A percentile compares a stretch with the other conserved stretches of the same genome.
Conservation (phyloP, 192 early-diverging fungal species). For the Backusella mclennaniae region DNA sequence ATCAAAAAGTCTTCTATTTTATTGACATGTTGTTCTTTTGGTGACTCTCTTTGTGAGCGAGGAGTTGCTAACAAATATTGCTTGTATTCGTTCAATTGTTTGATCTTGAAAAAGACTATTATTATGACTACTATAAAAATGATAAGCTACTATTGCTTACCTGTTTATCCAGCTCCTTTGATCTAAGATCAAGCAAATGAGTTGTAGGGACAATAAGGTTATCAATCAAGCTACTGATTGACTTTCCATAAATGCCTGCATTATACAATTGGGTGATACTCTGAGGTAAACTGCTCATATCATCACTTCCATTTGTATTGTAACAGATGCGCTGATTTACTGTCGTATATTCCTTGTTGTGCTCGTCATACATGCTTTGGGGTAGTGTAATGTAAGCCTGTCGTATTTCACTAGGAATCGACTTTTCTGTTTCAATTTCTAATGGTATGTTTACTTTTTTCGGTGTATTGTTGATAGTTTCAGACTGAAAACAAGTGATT, state of each 20-base stretch:
- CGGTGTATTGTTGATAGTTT: conserved; percentile 18
- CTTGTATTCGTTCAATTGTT: background rate
- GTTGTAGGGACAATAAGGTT: conserved; percentile 40
- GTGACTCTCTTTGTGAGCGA: background rate
- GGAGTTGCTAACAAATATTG: background rate
- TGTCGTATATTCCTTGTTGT: conserved; percentile 33
- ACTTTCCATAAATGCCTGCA: conserved; percentile 45
- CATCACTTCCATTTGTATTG: background rate
- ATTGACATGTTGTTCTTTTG: background rate
- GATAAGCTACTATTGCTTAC: background rate
- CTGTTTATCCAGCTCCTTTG: conserved; percentile 14
- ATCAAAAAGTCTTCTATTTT: background rate
- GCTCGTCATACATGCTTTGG: conserved; percentile 43
- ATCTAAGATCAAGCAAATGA: conserved; percentile 18
- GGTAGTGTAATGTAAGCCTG: conserved; percentile 38
- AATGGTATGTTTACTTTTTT: background rate
- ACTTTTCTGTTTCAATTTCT: background rate
- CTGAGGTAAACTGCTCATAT: conserved; percentile 25
- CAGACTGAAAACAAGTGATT: conserved; percentile 48
- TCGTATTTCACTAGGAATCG: conserved; percentile 23
- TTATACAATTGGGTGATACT: conserved; percentile 44
- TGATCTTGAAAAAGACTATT: background rate
- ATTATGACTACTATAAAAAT: background rate
- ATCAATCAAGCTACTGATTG: conserved; percentile 41
- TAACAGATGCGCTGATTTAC: background rate